Percentiles rank a stretch among this genome's conserved stretches.
Evolutionary conservation across 225 moss, liverwort and hornwort genomes (phyloP).

Genomic region (Anthoceros angustus): DNA sequence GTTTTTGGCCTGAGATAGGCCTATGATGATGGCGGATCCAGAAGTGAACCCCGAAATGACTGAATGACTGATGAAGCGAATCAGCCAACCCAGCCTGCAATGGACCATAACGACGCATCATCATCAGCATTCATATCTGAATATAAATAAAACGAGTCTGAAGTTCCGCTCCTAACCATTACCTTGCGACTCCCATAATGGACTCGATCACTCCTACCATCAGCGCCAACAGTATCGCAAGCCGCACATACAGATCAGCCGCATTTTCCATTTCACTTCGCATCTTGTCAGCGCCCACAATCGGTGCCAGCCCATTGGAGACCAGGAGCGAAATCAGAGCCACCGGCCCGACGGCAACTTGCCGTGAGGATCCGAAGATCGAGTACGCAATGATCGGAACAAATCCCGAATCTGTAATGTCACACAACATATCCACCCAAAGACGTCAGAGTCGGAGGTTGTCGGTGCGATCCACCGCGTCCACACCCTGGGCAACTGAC

Average conservation of each 20-base stretch:
- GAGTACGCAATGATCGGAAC: constrained; percentile 58
- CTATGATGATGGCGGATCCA: constrained; percentile 79
- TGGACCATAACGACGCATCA: background rate
- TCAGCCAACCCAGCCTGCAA: constrained; percentile 86
- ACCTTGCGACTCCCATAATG: constrained; percentile 65
- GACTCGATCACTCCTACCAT: constrained; percentile 75
- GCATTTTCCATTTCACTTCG: constrained; percentile 23
- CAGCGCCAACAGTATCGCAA: constrained; percentile 68
- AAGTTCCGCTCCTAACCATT: constrained; percentile 1
- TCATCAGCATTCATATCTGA: background rate
- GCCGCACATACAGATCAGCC: constrained; percentile 29
- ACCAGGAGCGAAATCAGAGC: constrained; percentile 81
- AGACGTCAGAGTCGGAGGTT: background rate
- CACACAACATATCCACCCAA: background rate
- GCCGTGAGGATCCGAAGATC: constrained; percentile 76
- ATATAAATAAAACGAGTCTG: background rate
- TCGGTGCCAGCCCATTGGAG: constrained; percentile 55
- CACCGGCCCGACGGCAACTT: constrained; percentile 82
- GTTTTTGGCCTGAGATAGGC: constrained; percentile 66
- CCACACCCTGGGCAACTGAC: background rate
- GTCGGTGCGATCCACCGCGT: background rate
- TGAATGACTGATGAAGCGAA: constrained; percentile 95
- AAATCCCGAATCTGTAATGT: constrained; percentile 55
- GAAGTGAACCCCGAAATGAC: constrained; percentile 92
- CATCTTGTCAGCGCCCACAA: constrained; percentile 27